Conservation (phyloP, 106 monocot species). For the Posidonia australis region DNA sequence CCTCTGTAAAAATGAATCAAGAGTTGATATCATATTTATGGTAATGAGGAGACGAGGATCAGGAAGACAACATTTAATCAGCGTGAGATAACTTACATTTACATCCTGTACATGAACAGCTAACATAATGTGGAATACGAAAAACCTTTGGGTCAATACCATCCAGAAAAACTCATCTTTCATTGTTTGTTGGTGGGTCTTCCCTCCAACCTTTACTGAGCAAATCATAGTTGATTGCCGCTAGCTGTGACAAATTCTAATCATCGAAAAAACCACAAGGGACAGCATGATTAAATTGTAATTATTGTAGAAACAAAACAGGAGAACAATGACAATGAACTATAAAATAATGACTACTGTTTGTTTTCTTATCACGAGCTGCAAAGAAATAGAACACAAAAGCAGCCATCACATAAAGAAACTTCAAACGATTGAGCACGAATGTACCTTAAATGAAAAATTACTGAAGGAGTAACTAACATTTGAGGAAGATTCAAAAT, state of each 20-base stretch:
- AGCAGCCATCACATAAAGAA: too few species aligned
- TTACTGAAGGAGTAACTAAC: constrained; percentile 95
- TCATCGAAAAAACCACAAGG: constrained; percentile 1
- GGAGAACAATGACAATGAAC: background rate
- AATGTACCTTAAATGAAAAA: constrained; percentile 86
- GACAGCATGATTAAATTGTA: background rate
- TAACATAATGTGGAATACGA: background rate
- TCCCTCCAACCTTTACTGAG: constrained; percentile 84
- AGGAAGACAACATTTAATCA: background rate
- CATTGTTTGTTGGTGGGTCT: constrained; percentile 30
- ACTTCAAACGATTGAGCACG: background rate
- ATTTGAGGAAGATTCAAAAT: constrained; percentile 54
- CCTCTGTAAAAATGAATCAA: background rate
- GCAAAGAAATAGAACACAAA: background rate
- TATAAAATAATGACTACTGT: background rate
- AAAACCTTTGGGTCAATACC: background rate
- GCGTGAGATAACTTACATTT: background rate
- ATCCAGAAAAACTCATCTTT: background rate
- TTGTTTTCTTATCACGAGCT: background rate
- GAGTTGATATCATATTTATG: background rate
- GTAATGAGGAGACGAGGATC: background rate
- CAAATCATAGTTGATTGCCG: constrained; percentile 91
- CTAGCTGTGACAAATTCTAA: constrained; percentile 92
- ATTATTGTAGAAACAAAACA: background rate
- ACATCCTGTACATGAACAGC: constrained; percentile 5